Base-by-base conservation (phyloP, 139 green algal species). In the Protoeuglena noctilucae region DNA sequence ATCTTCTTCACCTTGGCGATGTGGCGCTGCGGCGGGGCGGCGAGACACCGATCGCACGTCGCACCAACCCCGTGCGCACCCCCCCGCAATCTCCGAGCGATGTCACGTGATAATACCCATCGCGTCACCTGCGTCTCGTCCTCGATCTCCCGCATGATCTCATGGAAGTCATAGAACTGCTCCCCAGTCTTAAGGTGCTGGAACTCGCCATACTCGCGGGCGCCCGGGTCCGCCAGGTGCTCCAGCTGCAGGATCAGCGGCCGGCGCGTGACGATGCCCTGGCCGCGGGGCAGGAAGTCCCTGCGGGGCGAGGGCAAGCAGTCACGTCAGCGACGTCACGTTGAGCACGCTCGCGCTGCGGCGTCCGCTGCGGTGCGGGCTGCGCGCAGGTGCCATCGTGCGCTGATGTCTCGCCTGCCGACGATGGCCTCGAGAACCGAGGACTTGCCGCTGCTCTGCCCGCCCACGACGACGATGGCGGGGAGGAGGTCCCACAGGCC, bases 391-490 rank as follows among this genome's bases (percentile, higher is more conserved):
- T n/a, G n/a, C n/a, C n/a, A n/a, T n/a, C n/a, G n/a, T n/a, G n/a
- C n/a, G n/a, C n/a, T n/a, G n/a, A n/a, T n/a, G n/a, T n/a, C n/a
- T 70, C 63, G 24, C 54, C 56, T n/a, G 16, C 88, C 88, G 19
- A 96, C 88, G 6, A 96, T 84, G 27, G 83, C 84, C 67, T 96
- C 88, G 30, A 96, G 72, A 66, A 96, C 88, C 0, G 77, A 90
- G 40, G 72, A 87, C 68, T 96, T 96, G 41, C 88, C 88, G 16
- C 81, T 93, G 49, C 75, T 78, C 76, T 92, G 82, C 6, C 86
- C 86, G 54, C 86, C 86, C 25, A 95, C 71, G 27, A 94, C 86
- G 1, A 93, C 84, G 31, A 95, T 93, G 26, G 73, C 86, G 6
- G 83, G 78, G 1, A 95, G 74, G 63, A 85, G 73, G 45, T 87